Evolutionary conservation across 2,329 filamentous ascomycete species (phyloP).

Genomic region (Diplodia corticola): DNA sequence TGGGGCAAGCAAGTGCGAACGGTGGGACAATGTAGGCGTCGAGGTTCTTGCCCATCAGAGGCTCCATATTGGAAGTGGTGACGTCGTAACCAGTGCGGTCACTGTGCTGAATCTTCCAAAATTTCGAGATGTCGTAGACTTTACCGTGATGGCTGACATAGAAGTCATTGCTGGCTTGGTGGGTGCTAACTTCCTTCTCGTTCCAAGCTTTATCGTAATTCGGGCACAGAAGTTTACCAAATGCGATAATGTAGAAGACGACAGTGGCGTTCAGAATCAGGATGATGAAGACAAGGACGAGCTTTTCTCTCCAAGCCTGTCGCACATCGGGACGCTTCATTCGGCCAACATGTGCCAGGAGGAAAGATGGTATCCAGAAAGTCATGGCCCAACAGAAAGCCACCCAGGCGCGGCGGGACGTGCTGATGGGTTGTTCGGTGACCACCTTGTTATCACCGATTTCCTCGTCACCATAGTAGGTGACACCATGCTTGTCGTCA

Average conservation of each 20-base stretch:
- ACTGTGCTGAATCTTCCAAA: conserved; percentile 83
- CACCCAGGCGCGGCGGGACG: conserved; percentile 74
- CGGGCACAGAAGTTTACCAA: conserved; percentile 83
- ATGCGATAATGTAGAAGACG: conserved; percentile 88
- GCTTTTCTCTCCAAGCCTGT: conserved; percentile 95
- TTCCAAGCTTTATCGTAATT: conserved; percentile 91
- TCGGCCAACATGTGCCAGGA: conserved; percentile 77
- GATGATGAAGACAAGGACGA: conserved; percentile 81
- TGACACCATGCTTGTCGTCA: conserved; percentile 57
- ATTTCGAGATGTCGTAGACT: conserved; percentile 90
- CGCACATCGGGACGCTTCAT: conserved; percentile 98
- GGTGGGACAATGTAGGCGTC: conserved; percentile 85
- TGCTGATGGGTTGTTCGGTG: conserved; percentile 65
- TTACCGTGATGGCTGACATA: conserved; percentile 85
- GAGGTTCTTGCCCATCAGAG: conserved; percentile 74
- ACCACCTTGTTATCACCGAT: conserved; percentile 75
- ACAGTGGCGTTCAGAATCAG: conserved; percentile 76
- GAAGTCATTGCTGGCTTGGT: conserved; percentile 73
- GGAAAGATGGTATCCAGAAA: conserved; percentile 89
- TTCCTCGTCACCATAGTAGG: conserved; percentile 75
- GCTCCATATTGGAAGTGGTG: conserved; percentile 65
- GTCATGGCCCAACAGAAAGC: conserved; percentile 80
- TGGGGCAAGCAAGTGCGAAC: conserved; percentile 70
- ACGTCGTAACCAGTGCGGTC: conserved; percentile 64
- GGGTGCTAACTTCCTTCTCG: conserved; percentile 65